Evolutionary conservation across 768 basidiomycete genomes (phyloP), one percentile per base, ranked within the genome.

Genomic region (Vararia minispora): DNA sequence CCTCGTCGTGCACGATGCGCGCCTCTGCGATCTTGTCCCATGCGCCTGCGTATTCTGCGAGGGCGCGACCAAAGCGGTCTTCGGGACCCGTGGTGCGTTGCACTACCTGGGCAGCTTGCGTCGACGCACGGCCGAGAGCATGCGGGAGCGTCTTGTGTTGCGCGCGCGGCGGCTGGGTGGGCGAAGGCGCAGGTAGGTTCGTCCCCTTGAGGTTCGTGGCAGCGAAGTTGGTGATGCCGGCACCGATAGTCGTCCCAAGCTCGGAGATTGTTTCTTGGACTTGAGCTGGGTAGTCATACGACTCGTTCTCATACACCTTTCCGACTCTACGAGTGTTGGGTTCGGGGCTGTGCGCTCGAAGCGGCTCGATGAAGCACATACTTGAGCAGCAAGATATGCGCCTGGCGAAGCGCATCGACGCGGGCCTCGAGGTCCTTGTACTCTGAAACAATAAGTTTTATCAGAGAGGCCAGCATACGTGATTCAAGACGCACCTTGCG

Each of bases 91-190:
- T 56, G 1, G 65, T 63, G 2, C 48, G 44, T n/a, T 62, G 60
- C 22, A 83, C 52, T 9, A 63, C 59, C 5, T 56, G 56, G 2
- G 76, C 69, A 0, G 78, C 85, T 7, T 63, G 53, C 26, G 74
- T 71, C 0, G 91, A 76, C 0, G 92, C 81, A 35, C 95, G 82
- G 14, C 79, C 71, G 37, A 98, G 74, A 0, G 95, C 94, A 51
- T 98, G 95, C 0, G 95, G 88, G 37, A 98, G 81, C 1, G 95
- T 98, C 76, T 98, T 98, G 68, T 91, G 90, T 51, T 80, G 81
- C 20, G 64, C 54, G 2, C 65, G 61, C 17, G 74, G 69, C 2
- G 74, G 65, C 0, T 76, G 59, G 30, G 74, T 52, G 14, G 79
- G 74, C 3, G 72, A 60, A 13, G 88, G 86, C 2, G 74, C 68